These are phyloP conservation scores for Arctium lappa DNA, from an alignment of 129 eudicot genomes.

Conservation along the genomic window DNA sequence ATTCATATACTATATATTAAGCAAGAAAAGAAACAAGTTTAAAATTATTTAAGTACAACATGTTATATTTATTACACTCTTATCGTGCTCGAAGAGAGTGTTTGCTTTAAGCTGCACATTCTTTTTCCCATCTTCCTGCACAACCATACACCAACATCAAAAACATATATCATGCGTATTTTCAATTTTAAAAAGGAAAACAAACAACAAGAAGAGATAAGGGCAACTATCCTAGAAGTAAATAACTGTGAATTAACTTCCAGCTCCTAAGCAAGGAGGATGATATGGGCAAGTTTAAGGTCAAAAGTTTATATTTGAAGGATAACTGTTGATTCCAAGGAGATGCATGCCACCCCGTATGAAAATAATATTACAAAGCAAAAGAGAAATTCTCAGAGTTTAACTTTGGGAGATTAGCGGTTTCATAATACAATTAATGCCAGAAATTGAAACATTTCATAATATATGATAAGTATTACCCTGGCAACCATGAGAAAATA, in stretches of 20 bases:
- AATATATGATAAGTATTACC: not conserved
- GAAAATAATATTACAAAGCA: not conserved
- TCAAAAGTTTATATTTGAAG: not conserved
- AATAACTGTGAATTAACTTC: not conserved
- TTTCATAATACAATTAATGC: too few relatives aligned
- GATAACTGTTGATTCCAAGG: not conserved
- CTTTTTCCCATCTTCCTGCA: conserved; percentile 85
- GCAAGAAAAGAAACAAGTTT: not conserved
- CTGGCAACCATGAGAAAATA: not conserved
- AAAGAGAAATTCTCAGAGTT: not conserved
- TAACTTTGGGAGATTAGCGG: not conserved
- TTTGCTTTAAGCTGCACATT: conserved; percentile 58
- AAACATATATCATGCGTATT: not conserved
- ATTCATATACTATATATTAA: not conserved
- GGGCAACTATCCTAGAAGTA: not conserved
- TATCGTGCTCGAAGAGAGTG: conserved; percentile 74
- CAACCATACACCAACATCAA: not conserved
- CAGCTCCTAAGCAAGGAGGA: not conserved
- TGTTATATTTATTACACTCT: conserved; percentile 77
- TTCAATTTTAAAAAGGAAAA: not conserved
- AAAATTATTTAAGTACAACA: not conserved
- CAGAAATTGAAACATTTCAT: not conserved
- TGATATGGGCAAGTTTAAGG: not conserved
- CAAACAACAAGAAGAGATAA: not conserved
- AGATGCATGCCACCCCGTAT: not conserved